Percentiles rank a stretch among this genome's conserved stretches.
These are phyloP conservation scores for Cinchona pubescens DNA, from an alignment of 257 asterid genomes.

Conservation along the genomic window DNA sequence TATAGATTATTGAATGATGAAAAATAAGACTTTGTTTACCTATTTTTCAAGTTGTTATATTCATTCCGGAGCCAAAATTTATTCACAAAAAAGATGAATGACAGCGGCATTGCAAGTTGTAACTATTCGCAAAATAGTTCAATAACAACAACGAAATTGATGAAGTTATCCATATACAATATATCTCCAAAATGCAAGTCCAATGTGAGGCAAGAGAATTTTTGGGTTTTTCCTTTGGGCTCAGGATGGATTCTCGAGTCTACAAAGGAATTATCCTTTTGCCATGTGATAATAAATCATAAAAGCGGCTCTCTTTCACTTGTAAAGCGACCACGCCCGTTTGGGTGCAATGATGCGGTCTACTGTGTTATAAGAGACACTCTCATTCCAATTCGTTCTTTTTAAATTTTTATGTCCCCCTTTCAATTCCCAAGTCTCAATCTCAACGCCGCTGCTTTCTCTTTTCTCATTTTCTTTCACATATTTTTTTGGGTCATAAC, in stretches of 20 bases:
- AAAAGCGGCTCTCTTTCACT: slow-evolving; percentile 37
- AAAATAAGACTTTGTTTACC: too few species aligned
- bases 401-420: background rate
- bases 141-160: too few species aligned
- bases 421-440: background rate
- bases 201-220: slow-evolving; percentile 9
- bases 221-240: slow-evolving; percentile 17
- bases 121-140: too few species aligned
- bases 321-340: slow-evolving; percentile 66
- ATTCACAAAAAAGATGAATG: too few species aligned
- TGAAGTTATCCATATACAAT: too few species aligned
- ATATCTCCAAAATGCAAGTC: background rate
- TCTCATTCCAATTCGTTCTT: too few species aligned
- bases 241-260: slow-evolving; percentile 25
- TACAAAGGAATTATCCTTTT: slow-evolving; percentile 23
- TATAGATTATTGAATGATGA: too few species aligned
- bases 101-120: too few species aligned
- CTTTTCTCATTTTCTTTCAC: background rate
- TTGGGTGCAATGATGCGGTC: slow-evolving; percentile 74
- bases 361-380: slow-evolving; percentile 52
- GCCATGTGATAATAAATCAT: slow-evolving; percentile 35
- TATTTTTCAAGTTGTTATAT: too few species aligned
- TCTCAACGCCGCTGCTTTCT: background rate
- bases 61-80: too few species aligned
- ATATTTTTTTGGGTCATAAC: background rate